A percentile compares a stretch with the other conserved stretches of the same genome.
Evolutionary conservation across 306 rosid genomes (phyloP).

Genomic region (Lagenaria siceraria): DNA sequence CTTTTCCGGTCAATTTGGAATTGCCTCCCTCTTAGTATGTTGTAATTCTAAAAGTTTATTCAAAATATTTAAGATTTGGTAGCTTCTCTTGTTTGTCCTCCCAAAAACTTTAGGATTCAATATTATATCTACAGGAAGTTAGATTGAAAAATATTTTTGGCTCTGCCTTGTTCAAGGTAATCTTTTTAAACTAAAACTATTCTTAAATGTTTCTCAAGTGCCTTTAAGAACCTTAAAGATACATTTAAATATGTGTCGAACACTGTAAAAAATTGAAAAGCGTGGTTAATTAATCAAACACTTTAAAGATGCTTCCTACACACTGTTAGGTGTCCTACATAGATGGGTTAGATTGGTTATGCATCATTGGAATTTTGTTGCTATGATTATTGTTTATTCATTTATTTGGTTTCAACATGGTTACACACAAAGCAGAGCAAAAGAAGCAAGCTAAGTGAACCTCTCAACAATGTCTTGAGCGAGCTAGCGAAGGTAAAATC

Average conservation of each 20-base stretch:
- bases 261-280: neutral
- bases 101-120: neutral
- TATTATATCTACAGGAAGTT: no score
- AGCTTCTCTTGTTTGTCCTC: neutral
- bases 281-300: neutral
- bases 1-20: neutral
- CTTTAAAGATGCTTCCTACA: neutral
- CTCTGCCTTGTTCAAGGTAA: neutral
- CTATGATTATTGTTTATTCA: neutral
- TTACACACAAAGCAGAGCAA: constrained; percentile 30
- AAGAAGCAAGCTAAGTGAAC: constrained; percentile 24
- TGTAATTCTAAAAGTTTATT: neutral
- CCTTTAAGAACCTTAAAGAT: neutral
- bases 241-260: neutral
- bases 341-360: neutral
- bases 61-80: neutral
- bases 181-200: neutral
- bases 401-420: constrained; percentile 3
- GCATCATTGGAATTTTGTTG: neutral
- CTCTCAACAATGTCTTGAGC: constrained; percentile 34
- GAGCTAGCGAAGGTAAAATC: constrained; percentile 48
- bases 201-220: neutral
- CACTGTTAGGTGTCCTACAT: neutral
- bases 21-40: neutral
- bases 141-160: no score